phyloP scores from a whole-genome alignment of 2,329 filamentous ascomycete species.

The Botrytis byssoidea region DNA sequence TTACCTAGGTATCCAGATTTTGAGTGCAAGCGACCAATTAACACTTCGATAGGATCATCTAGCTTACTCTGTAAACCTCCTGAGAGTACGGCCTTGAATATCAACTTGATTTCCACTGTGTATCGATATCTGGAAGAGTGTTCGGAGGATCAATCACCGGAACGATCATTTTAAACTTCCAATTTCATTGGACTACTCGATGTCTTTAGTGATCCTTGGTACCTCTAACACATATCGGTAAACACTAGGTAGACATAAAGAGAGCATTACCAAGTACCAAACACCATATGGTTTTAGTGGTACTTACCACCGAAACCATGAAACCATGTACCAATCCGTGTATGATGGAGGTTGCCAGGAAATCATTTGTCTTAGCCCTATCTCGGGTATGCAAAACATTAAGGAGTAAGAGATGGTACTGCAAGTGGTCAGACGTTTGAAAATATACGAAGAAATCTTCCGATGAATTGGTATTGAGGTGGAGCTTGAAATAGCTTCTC shows the following conservation, averaged over 20 bases:
- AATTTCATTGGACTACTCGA: neutral
- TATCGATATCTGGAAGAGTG: neutral
- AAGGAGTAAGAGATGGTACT: neutral
- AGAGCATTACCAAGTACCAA: neutral
- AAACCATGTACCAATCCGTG: neutral
- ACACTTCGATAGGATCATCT: neutral
- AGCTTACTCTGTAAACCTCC: neutral
- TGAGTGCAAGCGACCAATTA: neutral
- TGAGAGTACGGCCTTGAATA: neutral
- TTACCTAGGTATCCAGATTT: neutral
- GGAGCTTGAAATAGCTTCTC: neutral
- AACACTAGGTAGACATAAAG: neutral
- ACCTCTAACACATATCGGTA: neutral
- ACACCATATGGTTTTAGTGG: neutral
- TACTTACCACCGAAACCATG: neutral
- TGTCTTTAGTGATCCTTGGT: neutral
- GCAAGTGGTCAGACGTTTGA: neutral
- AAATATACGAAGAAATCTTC: neutral
- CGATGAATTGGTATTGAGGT: constrained; percentile 4
- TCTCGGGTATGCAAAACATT: neutral
- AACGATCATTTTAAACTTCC: neutral
- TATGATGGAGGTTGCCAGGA: neutral
- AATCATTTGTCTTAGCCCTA: neutral
- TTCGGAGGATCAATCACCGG: neutral
- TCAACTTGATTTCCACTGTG: neutral